Conservation (phyloP, 2,329 filamentous ascomycete genomes). For the Phoma herbarum region DNA sequence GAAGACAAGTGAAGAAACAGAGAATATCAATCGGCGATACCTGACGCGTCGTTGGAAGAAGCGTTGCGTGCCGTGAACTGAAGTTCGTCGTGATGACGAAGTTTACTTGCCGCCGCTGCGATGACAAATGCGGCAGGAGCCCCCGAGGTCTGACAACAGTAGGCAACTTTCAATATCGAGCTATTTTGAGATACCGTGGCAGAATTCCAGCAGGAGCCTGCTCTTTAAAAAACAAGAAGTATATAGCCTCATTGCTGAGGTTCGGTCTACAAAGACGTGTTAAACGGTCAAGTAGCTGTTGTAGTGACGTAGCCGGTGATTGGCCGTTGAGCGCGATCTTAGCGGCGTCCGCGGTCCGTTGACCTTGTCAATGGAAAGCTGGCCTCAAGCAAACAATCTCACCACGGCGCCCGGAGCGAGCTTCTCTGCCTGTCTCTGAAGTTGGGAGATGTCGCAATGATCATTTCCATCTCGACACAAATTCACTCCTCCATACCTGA, state of each 20-base stretch:
- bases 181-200: background rate
- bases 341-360: conserved; percentile 29
- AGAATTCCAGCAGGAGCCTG: too few species aligned
- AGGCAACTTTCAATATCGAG: background rate
- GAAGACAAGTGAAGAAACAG: background rate
- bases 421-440: conserved; percentile 18
- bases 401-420: conserved; percentile 19
- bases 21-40: conserved; percentile 8
- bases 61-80: conserved; percentile 10
- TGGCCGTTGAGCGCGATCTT: conserved; percentile 31
- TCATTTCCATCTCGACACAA: conserved; percentile 24
- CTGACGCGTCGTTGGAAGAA: conserved; percentile 25
- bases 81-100: conserved; percentile 17
- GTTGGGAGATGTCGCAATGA: conserved; percentile 46
- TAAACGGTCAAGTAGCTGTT: background rate
- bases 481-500: conserved; percentile 23
- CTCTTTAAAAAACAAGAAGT: background rate
- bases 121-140: conserved; percentile 24
- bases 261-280: background rate
- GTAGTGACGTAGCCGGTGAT: conserved; percentile 44
- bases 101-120: conserved; percentile 9
- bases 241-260: background rate
- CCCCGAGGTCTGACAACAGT: conserved; percentile 4
- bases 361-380: conserved; percentile 42
- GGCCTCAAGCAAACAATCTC: conserved; percentile 43